Conservation (phyloP, 164 flowering plant species). For the Berberis thunbergii region DNA sequence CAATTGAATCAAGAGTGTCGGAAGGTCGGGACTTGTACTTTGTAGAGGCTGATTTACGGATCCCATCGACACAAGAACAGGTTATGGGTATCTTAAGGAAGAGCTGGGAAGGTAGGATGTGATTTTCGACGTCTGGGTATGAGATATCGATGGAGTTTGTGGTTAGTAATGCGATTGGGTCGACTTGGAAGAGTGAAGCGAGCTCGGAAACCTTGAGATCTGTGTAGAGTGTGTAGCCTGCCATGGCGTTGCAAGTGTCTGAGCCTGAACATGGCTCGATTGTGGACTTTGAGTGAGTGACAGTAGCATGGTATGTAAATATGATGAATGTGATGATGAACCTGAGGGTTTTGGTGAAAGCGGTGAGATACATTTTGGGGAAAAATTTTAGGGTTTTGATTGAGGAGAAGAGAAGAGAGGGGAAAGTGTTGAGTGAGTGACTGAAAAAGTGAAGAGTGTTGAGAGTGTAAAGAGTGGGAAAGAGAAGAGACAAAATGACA, state of each 20-base stretch:
- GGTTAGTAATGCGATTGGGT: conserved; percentile 65
- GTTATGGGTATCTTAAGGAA: conserved; percentile 67
- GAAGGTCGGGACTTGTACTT: conserved; percentile 67
- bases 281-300: conserved; percentile 55
- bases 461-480: too few relatives aligned
- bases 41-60: conserved; percentile 57
- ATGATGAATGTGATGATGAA: conserved; percentile 5
- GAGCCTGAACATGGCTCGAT: conserved; percentile 89
- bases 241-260: conserved; percentile 67
- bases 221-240: conserved; percentile 86
- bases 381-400: neutral
- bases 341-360: neutral
- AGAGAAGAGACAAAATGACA: too few relatives aligned
- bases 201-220: conserved; percentile 90
- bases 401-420: too few relatives aligned
- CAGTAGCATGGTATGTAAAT: neutral
- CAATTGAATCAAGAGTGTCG: conserved; percentile 53
- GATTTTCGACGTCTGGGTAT: conserved; percentile 83
- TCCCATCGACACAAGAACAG: conserved; percentile 88
- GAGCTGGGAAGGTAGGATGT: conserved; percentile 69
- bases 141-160: conserved; percentile 84
- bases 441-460: too few relatives aligned
- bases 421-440: too few relatives aligned
- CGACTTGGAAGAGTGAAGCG: conserved; percentile 72
- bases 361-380: neutral